These are phyloP conservation scores for Daldinia decipiens DNA, from an alignment of 495 filamentous ascomycete species.

Conservation along the genomic window DNA sequence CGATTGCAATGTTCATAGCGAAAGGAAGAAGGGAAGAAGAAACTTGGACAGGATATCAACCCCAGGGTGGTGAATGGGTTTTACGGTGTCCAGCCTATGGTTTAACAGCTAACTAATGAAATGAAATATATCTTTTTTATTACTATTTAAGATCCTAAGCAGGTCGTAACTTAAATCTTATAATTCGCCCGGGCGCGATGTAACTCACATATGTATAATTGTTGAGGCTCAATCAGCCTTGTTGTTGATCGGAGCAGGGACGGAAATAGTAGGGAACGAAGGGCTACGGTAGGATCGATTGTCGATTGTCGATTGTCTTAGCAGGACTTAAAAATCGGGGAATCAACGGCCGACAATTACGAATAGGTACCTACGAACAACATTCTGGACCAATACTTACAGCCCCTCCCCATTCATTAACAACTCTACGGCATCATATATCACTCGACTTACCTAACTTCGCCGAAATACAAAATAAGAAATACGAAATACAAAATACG, in stretches of 20 bases:
- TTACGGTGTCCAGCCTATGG: background rate
- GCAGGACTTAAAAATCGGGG: slow-evolving; percentile 21
- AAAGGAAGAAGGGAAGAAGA: slow-evolving; percentile 23
- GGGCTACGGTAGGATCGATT: background rate
- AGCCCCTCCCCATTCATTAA: slow-evolving; percentile 20
- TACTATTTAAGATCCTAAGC: background rate
- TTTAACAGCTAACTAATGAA: slow-evolving; percentile 12
- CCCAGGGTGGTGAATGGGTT: slow-evolving; percentile 16
- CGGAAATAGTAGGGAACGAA: background rate
- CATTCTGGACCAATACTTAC: slow-evolving; percentile 15
- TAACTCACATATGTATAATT: slow-evolving; percentile 5
- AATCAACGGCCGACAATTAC: slow-evolving; percentile 29
- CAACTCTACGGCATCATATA: background rate
- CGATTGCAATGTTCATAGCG: slow-evolving; percentile 21
- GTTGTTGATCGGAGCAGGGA: background rate
- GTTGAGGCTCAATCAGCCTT: slow-evolving; percentile 34
- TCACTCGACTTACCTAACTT: background rate
- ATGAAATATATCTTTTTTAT: background rate
- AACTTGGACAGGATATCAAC: slow-evolving; percentile 23
- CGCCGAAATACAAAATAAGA: background rate
- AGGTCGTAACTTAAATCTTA: background rate
- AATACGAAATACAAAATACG: background rate
- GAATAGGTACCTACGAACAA: slow-evolving; percentile 1
- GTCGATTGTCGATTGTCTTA: background rate
- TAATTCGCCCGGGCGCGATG: background rate